Base-by-base conservation (phyloP, 2,329 filamentous ascomycete genomes). In the Phaeosphaeriaceae sp. region DNA sequence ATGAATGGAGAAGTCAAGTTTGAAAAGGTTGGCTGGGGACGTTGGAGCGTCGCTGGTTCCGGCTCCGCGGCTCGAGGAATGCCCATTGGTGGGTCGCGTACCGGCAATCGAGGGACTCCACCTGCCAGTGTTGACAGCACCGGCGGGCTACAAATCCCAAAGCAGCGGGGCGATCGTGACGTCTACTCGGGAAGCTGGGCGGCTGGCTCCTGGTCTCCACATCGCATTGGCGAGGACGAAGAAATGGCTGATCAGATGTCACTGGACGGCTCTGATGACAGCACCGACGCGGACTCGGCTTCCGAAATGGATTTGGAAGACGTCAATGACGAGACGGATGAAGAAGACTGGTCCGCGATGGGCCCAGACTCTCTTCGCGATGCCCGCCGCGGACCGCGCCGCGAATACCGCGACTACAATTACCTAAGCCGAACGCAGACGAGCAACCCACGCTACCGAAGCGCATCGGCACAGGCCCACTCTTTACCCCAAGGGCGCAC, bases 1-100 rank as follows among this genome's bases (percentile, higher is more conserved):
- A 75, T 85, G 60, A 83, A 89, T 61, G 89, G 89, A 65, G 89
- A 92, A 67, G 89, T 95, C 70, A 85, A 89, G 73, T 98, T 96
- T 74, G 91, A 96, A 78, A 98, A 98, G 83, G 92, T 97, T 58
- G 94, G 94, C 73, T 98, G 94, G 94, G 95, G 95, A 58, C 88
- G 93, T 66, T 99, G 94, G 94, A 91, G 96, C 78, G 95, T 75
- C 19, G 71, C 69, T n/a, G 69, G 66, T 47, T 69, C 73, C 11
- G 56, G 58, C 27, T 59, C 93, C 61, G 88, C 88, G 74, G 85
- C 87, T 41, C 69, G 62, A 27, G 69, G 72, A 20, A 53, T 76
- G 61, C 74, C 68, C 72, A 81, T 76, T 73, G 77, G 67, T 70
- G 75, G 66, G 74, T 66, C 68, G 51, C 72, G 62, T 58, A 45